Conservation (phyloP, 2,329 filamentous ascomycete genomes). For the Penicillium sp. region DNA sequence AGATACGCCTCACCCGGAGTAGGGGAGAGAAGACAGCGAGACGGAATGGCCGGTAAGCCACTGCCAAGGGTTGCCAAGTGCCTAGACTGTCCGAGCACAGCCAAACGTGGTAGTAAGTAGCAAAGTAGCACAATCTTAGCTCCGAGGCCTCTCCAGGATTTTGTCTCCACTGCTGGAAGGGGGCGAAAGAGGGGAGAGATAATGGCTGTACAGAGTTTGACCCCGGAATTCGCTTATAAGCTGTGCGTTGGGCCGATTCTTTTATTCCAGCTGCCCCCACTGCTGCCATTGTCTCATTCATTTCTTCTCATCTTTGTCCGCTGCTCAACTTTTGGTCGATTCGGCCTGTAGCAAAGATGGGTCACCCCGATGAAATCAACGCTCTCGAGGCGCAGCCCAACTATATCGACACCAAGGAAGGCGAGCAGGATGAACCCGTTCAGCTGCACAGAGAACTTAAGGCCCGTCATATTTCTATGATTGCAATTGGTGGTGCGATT, state of each 20-base stretch:
- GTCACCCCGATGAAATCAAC: constrained; percentile 16
- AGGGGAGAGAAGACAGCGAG: background rate
- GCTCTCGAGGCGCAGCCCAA: constrained; percentile 11
- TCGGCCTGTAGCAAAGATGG: constrained; percentile 7
- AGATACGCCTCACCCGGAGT: constrained; percentile 2
- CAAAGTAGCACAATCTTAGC: background rate
- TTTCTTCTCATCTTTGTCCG: background rate
- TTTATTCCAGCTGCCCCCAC: constrained; percentile 2
- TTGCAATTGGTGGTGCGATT: constrained; percentile 49
- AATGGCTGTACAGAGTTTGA: constrained; percentile 4
- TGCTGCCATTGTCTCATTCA: background rate
- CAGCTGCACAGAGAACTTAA: constrained; percentile 13
- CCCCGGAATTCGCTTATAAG: constrained; percentile 12
- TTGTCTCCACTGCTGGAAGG: constrained; percentile 4
- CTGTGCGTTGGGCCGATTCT: constrained; percentile 1
- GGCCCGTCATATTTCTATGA: constrained; percentile 21
- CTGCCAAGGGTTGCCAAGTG: constrained; percentile 1
- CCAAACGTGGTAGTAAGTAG: background rate
- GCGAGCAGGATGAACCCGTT: constrained; percentile 7
- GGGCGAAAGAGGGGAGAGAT: constrained; percentile 8
- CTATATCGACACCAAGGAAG: constrained; percentile 11
- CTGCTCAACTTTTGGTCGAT: background rate
- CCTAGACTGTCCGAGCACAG: background rate
- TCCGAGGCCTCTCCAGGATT: constrained; percentile 2
- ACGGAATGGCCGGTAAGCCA: constrained; percentile 4